Conservation (phyloP, 2,329 filamentous ascomycete genomes). For the Cercospora nicotianae region DNA sequence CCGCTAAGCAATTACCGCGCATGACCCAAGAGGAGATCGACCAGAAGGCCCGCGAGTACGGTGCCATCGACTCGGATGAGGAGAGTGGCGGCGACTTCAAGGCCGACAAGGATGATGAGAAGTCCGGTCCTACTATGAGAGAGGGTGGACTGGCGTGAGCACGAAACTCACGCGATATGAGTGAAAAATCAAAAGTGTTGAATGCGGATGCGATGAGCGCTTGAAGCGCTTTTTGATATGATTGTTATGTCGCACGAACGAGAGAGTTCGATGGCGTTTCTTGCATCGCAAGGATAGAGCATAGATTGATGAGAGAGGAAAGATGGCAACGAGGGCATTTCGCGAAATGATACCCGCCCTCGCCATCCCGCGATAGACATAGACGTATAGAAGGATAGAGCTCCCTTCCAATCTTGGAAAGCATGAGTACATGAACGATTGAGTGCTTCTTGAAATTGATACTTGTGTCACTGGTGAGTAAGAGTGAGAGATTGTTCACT, state of each 20-base stretch:
- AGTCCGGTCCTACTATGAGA: neutral
- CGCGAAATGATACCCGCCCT: constrained; percentile 1
- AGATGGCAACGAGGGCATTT: neutral
- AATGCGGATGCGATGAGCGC: neutral
- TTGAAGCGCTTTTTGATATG: neutral
- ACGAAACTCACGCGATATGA: neutral
- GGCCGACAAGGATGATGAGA: constrained; percentile 15
- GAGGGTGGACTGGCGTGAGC: constrained; percentile 4
- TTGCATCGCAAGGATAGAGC: neutral
- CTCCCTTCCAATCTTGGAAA: neutral
- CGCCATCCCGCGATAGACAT: constrained; percentile 3
- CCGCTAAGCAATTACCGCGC: constrained; percentile 40
- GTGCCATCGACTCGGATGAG: constrained; percentile 14
- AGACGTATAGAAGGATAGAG: neutral
- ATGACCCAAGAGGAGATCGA: constrained; percentile 40
- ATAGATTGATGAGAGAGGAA: neutral
- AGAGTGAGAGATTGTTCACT: neutral
- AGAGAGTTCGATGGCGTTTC: neutral
- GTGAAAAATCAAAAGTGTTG: neutral
- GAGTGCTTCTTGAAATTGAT: neutral
- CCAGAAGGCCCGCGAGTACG: constrained; percentile 35
- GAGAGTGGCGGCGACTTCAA: constrained; percentile 5
- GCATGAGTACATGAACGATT: neutral
- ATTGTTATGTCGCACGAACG: neutral
- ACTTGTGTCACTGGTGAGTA: neutral